Conservation (phyloP, 2,329 filamentous ascomycete species). For the Fusarium miscanthi region DNA sequence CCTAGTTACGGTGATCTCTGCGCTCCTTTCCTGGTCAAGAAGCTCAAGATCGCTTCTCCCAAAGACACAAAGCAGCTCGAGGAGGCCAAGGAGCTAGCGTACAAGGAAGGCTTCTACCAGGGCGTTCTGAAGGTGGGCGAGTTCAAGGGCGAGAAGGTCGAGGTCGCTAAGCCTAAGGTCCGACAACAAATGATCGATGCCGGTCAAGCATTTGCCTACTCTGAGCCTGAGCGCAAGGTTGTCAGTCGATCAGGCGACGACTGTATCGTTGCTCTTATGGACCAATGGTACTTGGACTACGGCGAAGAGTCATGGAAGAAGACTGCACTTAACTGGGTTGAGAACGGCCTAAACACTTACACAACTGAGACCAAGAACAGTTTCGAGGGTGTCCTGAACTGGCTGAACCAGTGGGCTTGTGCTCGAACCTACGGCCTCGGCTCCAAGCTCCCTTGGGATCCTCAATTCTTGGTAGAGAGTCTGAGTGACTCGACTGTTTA, state of each 20-base stretch:
- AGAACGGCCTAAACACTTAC: conserved; percentile 81
- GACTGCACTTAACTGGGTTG: conserved; percentile 77
- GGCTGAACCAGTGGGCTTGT: conserved; percentile 97
- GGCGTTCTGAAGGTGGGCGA: conserved; percentile 89
- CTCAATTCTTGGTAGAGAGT: conserved; percentile 89
- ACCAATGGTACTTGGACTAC: conserved; percentile 99
- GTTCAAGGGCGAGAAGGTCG: conserved; percentile 87
- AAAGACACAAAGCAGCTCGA: conserved; percentile 91
- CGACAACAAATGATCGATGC: conserved; percentile 79
- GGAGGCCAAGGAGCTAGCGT: conserved; percentile 94
- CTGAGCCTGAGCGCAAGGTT: conserved; percentile 91
- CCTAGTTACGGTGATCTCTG: conserved; percentile 87
- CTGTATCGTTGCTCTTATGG: conserved; percentile 91
- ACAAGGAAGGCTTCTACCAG: conserved; percentile 98
- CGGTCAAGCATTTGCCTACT: conserved; percentile 88
- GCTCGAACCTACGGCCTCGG: conserved; percentile 91
- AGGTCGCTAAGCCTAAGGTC: conserved; percentile 87
- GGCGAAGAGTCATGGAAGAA: conserved; percentile 90
- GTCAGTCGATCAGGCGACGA: conserved; percentile 90
- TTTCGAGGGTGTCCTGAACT: conserved; percentile 87
- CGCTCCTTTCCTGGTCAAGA: conserved; percentile 85
- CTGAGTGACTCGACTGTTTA: conserved; percentile 94
- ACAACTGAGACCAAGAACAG: conserved; percentile 79
- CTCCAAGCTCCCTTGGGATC: conserved; percentile 94
- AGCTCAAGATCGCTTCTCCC: conserved; percentile 95